Evolutionary conservation across 106 monocot genomes (phyloP).

Genomic region (Vanilla planifolia): DNA sequence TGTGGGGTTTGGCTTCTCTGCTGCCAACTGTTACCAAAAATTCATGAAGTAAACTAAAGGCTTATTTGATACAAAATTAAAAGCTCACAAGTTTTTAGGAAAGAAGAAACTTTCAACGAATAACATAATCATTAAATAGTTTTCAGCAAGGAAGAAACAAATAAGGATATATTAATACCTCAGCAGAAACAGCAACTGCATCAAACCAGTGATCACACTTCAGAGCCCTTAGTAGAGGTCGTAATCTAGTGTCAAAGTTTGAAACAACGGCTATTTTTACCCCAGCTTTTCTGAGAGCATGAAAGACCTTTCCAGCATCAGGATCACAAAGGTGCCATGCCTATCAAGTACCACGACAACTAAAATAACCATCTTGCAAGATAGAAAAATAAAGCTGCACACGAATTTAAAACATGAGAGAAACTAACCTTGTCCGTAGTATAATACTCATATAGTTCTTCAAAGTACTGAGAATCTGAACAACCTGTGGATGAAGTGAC

Average conservation of each 20-base stretch:
- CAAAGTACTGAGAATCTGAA: conserved; percentile 83
- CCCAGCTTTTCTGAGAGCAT: conserved; percentile 69
- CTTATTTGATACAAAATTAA: conserved; percentile 1
- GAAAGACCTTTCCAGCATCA: conserved; percentile 78
- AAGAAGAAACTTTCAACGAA: too few relatives aligned
- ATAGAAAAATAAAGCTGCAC: neutral
- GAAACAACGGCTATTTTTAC: conserved; percentile 90
- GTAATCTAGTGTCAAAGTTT: conserved; percentile 88
- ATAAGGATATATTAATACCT: conserved; percentile 28
- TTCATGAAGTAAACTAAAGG: neutral
- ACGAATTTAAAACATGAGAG: conserved; percentile 2
- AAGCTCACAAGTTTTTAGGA: too few relatives aligned
- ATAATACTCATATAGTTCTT: conserved; percentile 95
- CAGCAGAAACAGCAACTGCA: conserved; percentile 92
- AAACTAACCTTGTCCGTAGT: conserved; percentile 71
- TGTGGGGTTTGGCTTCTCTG: conserved; percentile 96
- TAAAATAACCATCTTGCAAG: neutral
- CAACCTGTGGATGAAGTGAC: conserved; percentile 97
- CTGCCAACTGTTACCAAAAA: conserved; percentile 56
- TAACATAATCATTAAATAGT: too few relatives aligned
- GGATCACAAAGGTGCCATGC: conserved; percentile 96
- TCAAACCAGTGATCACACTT: conserved; percentile 97
- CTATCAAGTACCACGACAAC: conserved; percentile 19
- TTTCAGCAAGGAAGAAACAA: too few relatives aligned
- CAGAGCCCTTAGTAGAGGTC: conserved; percentile 82